Percentiles rank a stretch among this genome's conserved stretches.
phyloP scores from a whole-genome alignment of 73 alveolate genomes.

The Tetrahymena malaccensis region DNA sequence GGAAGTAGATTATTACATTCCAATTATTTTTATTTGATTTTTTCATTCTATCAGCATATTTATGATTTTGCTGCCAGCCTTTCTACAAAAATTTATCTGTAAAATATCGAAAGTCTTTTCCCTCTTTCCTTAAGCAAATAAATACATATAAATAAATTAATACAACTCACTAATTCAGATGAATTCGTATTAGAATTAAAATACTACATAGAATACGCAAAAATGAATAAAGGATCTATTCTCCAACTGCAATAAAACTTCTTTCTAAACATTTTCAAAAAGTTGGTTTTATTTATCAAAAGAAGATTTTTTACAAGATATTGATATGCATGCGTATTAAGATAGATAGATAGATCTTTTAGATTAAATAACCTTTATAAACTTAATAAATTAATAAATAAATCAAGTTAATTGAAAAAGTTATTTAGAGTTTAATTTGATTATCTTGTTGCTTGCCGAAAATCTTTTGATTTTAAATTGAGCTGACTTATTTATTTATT shows the following conservation, averaged over 20 bases:
- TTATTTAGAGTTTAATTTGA: background rate
- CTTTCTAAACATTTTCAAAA: too few relatives aligned
- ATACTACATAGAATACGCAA: too few relatives aligned
- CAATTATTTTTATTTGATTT: background rate
- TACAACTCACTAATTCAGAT: too few relatives aligned
- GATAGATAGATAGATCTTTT: background rate
- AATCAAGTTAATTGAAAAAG: background rate
- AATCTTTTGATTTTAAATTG: background rate
- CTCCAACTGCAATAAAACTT: too few relatives aligned
- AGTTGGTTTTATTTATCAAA: too few relatives aligned
- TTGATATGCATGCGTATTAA: too few relatives aligned
- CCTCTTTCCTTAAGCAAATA: background rate
- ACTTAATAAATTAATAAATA: too few relatives aligned
- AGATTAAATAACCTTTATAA: background rate
- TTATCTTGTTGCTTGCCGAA: background rate
- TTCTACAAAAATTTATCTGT: background rate
- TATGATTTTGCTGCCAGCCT: background rate
- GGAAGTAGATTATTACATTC: background rate
- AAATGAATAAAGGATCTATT: too few relatives aligned
- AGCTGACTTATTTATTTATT: background rate
- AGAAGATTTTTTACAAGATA: background rate
- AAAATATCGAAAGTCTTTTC: background rate
- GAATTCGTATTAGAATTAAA: too few relatives aligned
- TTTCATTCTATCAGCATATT: background rate
- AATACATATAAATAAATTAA: too few relatives aligned